A percentile compares a stretch with the other conserved stretches of the same genome.
phyloP scores from a whole-genome alignment of 306 rosid genomes.

The Cyclanthera cordifolia region DNA sequence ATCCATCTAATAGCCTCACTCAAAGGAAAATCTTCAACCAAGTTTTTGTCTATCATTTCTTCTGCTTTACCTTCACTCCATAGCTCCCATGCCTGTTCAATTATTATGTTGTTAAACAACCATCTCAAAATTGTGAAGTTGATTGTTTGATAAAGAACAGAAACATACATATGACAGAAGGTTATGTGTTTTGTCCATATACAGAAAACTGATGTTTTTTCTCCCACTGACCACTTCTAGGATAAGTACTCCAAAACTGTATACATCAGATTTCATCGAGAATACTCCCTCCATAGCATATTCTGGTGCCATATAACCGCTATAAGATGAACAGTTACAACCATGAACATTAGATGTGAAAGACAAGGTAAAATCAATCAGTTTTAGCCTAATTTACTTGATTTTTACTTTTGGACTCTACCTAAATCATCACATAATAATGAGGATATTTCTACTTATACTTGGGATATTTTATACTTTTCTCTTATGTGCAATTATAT shows the following conservation, averaged over 20 bases:
- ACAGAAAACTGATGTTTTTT: not conserved
- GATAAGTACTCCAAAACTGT: not conserved
- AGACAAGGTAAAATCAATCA: not conserved
- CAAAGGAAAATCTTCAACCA: constrained; percentile 7
- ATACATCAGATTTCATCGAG: not conserved
- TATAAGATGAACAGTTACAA: not conserved
- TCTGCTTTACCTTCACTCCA: constrained; percentile 16
- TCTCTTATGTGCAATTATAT: not conserved
- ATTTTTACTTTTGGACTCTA: not conserved
- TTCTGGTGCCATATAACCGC: constrained; percentile 2
- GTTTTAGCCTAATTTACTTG: not conserved
- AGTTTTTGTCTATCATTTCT: constrained; percentile 12
- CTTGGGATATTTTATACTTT: too few species aligned
- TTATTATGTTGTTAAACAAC: not conserved
- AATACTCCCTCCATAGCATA: constrained; percentile 4
- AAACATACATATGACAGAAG: not conserved
- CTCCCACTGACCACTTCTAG: not conserved
- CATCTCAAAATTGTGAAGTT: not conserved
- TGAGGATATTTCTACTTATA: not conserved
- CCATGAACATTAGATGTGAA: not conserved
- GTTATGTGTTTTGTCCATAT: not conserved
- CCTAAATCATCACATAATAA: not conserved
- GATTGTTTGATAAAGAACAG: not conserved
- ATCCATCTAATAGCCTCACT: constrained; percentile 24
- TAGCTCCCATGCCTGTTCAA: constrained; percentile 22